Evolutionary conservation across 2,329 filamentous ascomycete species (phyloP), one percentile per base, ranked within the genome.

Genomic region (Fusarium dlaminii): DNA sequence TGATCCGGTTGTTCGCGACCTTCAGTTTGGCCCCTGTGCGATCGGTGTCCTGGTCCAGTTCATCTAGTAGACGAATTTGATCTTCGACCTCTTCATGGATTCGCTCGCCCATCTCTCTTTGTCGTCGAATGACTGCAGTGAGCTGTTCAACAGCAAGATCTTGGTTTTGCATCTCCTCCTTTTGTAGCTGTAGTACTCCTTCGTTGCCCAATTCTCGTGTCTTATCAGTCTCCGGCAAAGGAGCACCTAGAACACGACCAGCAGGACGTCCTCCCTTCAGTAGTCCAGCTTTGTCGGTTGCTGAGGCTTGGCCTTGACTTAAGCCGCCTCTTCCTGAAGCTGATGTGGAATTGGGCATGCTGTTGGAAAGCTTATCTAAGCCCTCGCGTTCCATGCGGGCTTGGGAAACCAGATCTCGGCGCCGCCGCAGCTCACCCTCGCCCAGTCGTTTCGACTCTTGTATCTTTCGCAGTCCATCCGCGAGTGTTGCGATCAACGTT

Each of bases 121-220:
- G 92, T 66, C 92, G 85, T 54, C 90, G 85, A 52, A 96, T 91
- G 54, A 94, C 91, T 73, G 89, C 90, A 4, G 89, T 87, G 63
- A 96, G 83, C 75, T 90, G 86, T 24, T 92, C 88, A 6, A 96
- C 88, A 75, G 93, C 91, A 76, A 91, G 81, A 74, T 96, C 94
- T 79, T 97, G 94, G 73, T 93, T 90, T 60, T 87, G 79, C 86
- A 96, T 94, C 81, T 94, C 89, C 78, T 93, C 88, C 76, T 90
- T 87, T 81, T 96, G 94, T 69, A 96, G 82, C 80, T 93, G 89
- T 70, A 95, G 77, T 24, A 96, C 90, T 0, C 93, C 93, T 9
- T 87, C 82, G 76, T 96, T 96, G 79, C 94, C 93, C 61, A 94
- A 82, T 80, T 96, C 93, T 18, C 93, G 84, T 48, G 94, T 96